A percentile compares a stretch with the other conserved stretches of the same genome.
phyloP scores from a whole-genome alignment of 345 rosid genomes.

The Geranium rotundifolium region DNA sequence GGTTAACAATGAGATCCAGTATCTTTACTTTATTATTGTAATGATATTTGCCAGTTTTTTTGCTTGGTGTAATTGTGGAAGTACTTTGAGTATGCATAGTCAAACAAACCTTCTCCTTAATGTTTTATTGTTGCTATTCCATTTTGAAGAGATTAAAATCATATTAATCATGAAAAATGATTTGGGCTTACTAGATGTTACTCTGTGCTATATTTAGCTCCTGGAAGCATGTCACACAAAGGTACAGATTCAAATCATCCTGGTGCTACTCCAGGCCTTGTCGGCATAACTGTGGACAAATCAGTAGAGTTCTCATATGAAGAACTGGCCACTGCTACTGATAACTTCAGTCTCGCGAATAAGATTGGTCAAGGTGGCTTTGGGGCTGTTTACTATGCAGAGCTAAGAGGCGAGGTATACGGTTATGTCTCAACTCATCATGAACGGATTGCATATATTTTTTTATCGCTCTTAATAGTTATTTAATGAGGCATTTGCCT shows the following conservation, averaged over 20 bases:
- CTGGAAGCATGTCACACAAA: conserved; percentile 19
- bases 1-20: no score
- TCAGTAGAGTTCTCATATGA: conserved; percentile 83
- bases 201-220: conserved; percentile 19
- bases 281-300: conserved; percentile 70
- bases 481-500: no score
- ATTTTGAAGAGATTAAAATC: background rate
- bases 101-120: no score
- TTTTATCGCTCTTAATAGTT: no score
- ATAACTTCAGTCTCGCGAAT: conserved; percentile 68
- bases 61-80: no score
- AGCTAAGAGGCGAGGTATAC: conserved; percentile 86
- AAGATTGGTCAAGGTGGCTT: conserved; percentile 95
- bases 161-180: background rate
- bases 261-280: conserved; percentile 29
- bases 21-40: no score
- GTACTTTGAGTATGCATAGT: no score
- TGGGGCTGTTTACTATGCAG: conserved; percentile 84
- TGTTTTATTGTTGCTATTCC: no score
- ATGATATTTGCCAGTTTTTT: no score
- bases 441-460: background rate
- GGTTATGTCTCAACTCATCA: background rate
- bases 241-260: conserved; percentile 18
- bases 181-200: conserved; percentile 5
- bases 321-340: conserved; percentile 84